Base-by-base conservation (phyloP, 495 filamentous ascomycete genomes). In the Clohesyomyces aquaticus region DNA sequence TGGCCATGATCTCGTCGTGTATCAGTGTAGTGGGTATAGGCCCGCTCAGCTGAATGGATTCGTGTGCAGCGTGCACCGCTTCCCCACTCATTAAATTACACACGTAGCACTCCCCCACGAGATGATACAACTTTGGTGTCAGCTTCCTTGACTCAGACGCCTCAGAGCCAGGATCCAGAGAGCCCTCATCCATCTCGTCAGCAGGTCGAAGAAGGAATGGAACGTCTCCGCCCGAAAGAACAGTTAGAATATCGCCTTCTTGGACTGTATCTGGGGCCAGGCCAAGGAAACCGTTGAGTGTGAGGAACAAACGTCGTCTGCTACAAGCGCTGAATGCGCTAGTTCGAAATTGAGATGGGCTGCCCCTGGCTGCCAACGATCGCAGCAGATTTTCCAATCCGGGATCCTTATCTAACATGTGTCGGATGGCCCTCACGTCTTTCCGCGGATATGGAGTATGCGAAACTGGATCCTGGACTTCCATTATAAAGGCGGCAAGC, bases 81-180 rank as follows among this genome's bases (percentile, higher is more conserved):
- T 55, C 52, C 19, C 52, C 52, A 3, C 21, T 9, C 52, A 55
- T 55, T 21, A 55, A 22, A 26, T 22, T 22, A 18, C 41, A 25
- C n/a, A 55, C 12, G 32, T 55, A 55, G 52, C 52, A 38, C 28
- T 56, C 53, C 4, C 53, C 53, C 4, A 56, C 41, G 45, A 56
- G 53, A 22, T 11, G 18, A 42, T 11, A 43, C 35, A 23, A 14
- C 23, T 28, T 3, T 4, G 19, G 12, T 28, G 8, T 6, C 8
- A 27, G 35, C 6, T 3, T 19, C 19, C 4, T 1, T n/a, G 18
- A 6, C 25, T 11, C 28, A 3, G 28, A 25, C 9, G n/a, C 16
- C 2, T 16, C 28, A 8, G 21, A 1, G 18, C 3, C 27, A 8
- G 23, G 21, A 22, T 8, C 8, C 46, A 23, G 21, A 23, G 46